Base-by-base conservation (phyloP, 345 rosid species). In the Sisymbrium altissimum region DNA sequence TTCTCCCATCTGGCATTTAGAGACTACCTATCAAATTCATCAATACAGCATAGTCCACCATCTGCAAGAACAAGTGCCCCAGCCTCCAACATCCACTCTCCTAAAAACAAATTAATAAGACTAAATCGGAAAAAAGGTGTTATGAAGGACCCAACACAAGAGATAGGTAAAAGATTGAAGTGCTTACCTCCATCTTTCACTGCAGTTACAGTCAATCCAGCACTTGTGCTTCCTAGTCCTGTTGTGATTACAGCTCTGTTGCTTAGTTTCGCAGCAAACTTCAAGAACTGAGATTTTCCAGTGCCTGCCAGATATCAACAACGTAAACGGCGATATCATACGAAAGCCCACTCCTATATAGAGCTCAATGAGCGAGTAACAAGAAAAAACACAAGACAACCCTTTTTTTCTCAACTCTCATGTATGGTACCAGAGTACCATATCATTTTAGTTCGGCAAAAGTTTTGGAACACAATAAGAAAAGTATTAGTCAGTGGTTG, bases 41-140 rank as follows among this genome's bases (percentile, higher is more conserved):
- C 98, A 55, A 94, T 94, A 80, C 98, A 94, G 76, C 98, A 94
- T 74, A 94, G 89, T 40, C 98, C 98, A 77, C 98, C 97, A 55
- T 94, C 98, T 46, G 98, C 98, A 58, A 94, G 81, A 79, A 94
- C 98, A 78, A 94, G 97, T 63, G 98, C 98, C 21, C 98, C 98
- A 61, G 98, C 98, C 87, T 94, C 98, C 80, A 91, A 74, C 93
- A 91, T 84, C 97, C 98, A 91, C 82, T 91, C 97, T 65, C 98
- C 97, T 94, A 63, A 9, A 56, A 54, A 79, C 40, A 61, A 32
- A 54, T 73, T 40, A 8, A 53, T 43, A 53, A 45, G 21, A 56
- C 30, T 32, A 59, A 2, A 29, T 12, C 1, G 36, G 3, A 33
- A 60, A 19, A 58, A 63, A 21, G 15, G 36, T 49, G 12, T 48